These are phyloP conservation scores for Tricharina praecox DNA, from an alignment of 495 filamentous ascomycete species.

Conservation along the genomic window DNA sequence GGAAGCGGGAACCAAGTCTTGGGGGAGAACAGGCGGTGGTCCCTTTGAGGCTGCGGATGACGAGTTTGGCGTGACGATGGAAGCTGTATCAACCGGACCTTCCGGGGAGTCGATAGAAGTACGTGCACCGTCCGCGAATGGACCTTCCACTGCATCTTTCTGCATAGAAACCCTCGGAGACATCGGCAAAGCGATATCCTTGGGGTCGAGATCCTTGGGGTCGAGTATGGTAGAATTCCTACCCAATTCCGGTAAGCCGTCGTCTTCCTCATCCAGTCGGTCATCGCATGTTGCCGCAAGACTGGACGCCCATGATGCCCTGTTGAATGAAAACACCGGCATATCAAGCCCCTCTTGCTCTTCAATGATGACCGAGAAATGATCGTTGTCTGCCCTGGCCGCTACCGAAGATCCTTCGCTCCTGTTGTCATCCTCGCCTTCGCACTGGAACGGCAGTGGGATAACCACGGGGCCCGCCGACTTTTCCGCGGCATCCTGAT, in stretches of 20 bases:
- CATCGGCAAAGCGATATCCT: no score
- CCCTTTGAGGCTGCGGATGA: constrained; percentile 7
- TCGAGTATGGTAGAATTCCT: neutral
- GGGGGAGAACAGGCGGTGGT: constrained; percentile 2
- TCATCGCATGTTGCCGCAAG: constrained; percentile 22
- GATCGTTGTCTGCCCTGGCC: constrained; percentile 39
- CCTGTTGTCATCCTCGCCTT: constrained; percentile 29
- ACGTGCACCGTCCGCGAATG: no score
- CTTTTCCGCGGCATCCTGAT: no score
- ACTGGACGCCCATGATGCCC: constrained; percentile 11
- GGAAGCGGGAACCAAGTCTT: constrained; percentile 16
- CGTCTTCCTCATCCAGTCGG: constrained; percentile 24
- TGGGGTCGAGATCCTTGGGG: no score
- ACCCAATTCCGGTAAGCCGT: constrained; percentile 1
- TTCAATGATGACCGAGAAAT: constrained; percentile 9
- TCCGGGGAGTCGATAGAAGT: constrained; percentile 7
- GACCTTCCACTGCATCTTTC: no score
- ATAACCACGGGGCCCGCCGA: constrained; percentile 37
- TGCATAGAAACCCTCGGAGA: no score
- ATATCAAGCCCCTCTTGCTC: constrained; percentile 3
- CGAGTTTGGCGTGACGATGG: constrained; percentile 13
- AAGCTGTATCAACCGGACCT: neutral
- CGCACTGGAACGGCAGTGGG: constrained; percentile 42
- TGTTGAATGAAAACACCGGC: neutral
- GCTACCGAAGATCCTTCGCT: constrained; percentile 43